A percentile compares a stretch with the other conserved stretches of the same genome.
These are phyloP conservation scores for Daldinia sp. DNA, from an alignment of 2,329 filamentous ascomycete species.

Conservation along the genomic window DNA sequence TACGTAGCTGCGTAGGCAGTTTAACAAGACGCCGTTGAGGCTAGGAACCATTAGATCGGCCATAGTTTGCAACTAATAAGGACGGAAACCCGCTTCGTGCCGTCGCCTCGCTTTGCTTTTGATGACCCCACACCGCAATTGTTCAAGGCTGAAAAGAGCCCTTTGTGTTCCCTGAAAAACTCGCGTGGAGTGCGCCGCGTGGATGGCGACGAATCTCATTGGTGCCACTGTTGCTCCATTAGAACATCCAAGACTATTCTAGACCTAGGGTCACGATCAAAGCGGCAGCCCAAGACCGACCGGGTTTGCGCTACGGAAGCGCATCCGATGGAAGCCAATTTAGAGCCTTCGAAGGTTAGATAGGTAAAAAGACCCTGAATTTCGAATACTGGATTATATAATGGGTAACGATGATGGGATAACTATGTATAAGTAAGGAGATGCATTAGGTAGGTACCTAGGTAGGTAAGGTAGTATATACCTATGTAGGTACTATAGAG, in stretches of 20 bases:
- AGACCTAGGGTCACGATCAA: constrained; percentile 1
- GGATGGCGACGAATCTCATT: constrained; percentile 11
- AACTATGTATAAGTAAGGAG: no score
- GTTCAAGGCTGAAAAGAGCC: not conserved
- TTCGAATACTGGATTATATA: no score
- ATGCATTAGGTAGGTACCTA: no score
- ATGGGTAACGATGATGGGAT: no score
- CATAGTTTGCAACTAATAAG: constrained; percentile 10
- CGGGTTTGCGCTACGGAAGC: constrained; percentile 8
- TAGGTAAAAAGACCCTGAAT: not conserved
- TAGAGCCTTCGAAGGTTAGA: not conserved
- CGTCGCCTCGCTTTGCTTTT: constrained; percentile 11
- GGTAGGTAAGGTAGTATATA: no score
- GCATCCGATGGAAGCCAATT: constrained; percentile 3
- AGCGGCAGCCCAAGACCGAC: not conserved
- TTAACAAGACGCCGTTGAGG: not conserved
- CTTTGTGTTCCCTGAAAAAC: constrained; percentile 8
- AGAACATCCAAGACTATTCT: not conserved
- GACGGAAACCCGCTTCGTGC: constrained; percentile 21
- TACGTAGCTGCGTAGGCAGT: not conserved
- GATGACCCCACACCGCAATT: not conserved
- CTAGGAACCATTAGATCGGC: constrained; percentile 6
- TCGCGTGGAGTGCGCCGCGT: constrained; percentile 15
- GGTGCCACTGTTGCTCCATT: not conserved
- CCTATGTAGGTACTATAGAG: not conserved